A percentile compares a stretch with the other conserved stretches of the same genome.
Evolutionary conservation across 768 basidiomycete genomes (phyloP).

Genomic region (Russula dissimulans): DNA sequence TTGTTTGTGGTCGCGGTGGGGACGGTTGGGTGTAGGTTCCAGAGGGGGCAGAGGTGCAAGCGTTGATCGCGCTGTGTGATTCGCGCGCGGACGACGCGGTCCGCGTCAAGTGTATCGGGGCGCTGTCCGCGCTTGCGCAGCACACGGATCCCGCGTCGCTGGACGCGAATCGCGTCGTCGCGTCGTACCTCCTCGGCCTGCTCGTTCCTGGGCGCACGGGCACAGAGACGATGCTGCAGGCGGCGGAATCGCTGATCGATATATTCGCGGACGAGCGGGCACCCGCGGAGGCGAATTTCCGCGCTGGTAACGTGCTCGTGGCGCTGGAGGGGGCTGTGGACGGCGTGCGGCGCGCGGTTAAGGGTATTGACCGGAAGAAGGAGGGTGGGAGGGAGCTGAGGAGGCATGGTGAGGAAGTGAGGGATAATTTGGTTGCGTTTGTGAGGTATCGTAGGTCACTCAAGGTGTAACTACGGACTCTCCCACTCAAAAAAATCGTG

Average conservation of each 20-base stretch:
- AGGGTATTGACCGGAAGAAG: conserved; percentile 56
- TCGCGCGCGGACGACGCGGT: conserved; percentile 43
- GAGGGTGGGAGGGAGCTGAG: conserved; percentile 57
- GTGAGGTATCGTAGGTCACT: conserved; percentile 61
- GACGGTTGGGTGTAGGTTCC: conserved; percentile 35
- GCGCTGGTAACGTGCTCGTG: conserved; percentile 47
- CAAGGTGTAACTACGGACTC: conserved; percentile 27
- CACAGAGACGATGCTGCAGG: conserved; percentile 68
- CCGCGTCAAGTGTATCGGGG: conserved; percentile 73
- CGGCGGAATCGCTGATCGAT: conserved; percentile 77
- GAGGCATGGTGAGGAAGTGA: conserved; percentile 63
- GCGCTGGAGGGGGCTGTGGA: conserved; percentile 51
- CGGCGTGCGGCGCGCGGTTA: conserved; percentile 51
- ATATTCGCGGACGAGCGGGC: conserved; percentile 84
- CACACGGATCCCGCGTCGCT: conserved; percentile 41
- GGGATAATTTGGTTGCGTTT: conserved; percentile 69
- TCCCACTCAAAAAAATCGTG: not conserved
- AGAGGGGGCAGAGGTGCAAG: conserved; percentile 47
- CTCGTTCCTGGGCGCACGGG: conserved; percentile 35
- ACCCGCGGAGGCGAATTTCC: conserved; percentile 77
- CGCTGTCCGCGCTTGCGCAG: conserved; percentile 79
- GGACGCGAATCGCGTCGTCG: conserved; percentile 60
- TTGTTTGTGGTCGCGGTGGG: not conserved
- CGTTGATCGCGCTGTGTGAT: conserved; percentile 59
- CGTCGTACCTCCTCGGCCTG: conserved; percentile 56